Percentiles rank a stretch among this genome's conserved stretches.
Conservation (phyloP, 192 early-diverging fungal genomes). For the Coemansia sp. region DNA sequence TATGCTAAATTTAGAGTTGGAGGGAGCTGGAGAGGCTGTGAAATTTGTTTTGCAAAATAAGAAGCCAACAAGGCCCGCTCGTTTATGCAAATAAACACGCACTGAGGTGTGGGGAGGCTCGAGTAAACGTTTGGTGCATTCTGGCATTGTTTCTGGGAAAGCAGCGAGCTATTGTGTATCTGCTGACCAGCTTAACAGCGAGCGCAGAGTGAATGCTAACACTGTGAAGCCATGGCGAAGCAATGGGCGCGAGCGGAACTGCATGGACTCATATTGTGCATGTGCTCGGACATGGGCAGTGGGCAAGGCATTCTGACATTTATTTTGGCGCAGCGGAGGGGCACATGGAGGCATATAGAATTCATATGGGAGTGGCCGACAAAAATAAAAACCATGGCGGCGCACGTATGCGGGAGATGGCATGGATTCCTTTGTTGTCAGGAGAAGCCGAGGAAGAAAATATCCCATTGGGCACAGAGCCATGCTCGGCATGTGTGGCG, state of each 20-base stretch:
- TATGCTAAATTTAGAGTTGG: conserved; percentile 5
- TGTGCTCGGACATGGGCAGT: not conserved
- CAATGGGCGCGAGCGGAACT: not conserved
- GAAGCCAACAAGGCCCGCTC: too few relatives aligned
- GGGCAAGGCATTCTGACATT: not conserved
- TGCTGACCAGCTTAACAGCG: not conserved
- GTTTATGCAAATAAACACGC: too few relatives aligned
- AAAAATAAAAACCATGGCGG: not conserved
- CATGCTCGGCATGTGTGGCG: not conserved
- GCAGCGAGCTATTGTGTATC: not conserved
- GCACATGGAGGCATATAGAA: not conserved
- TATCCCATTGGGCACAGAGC: conserved; percentile 3
- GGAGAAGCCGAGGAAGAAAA: conserved; percentile 5
- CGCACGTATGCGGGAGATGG: not conserved
- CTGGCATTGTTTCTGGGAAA: not conserved
- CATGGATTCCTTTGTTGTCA: not conserved
- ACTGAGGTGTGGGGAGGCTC: too few relatives aligned
- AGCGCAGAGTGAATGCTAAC: not conserved
- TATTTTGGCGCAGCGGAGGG: not conserved
- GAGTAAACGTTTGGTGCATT: not conserved
- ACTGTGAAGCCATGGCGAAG: conserved; percentile 5
- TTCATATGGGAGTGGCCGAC: not conserved
- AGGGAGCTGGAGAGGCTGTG: not conserved
- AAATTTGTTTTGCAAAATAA: conserved; percentile 1
- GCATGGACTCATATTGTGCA: not conserved